A percentile compares a stretch with the other conserved stretches of the same genome.
These are phyloP conservation scores for Neofusicoccum sp. DNA, from an alignment of 2,329 filamentous ascomycete species.

Conservation along the genomic window DNA sequence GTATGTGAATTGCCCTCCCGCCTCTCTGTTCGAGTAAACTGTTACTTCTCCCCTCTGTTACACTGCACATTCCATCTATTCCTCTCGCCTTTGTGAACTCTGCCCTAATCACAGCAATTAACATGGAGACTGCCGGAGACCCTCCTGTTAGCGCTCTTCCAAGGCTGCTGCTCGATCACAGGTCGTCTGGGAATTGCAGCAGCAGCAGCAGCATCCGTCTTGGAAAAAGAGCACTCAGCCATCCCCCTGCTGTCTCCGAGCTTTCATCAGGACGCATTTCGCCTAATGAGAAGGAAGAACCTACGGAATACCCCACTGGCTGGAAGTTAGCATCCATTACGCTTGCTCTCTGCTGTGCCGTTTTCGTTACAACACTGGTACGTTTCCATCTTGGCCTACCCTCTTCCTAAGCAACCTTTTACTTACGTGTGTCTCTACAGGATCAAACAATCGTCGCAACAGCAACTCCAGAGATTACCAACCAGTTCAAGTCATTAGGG, in stretches of 20 bases:
- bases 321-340: constrained; percentile 27
- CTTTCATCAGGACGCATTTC: not conserved
- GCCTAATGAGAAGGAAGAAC: not conserved
- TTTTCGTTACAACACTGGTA: constrained; percentile 34
- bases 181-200: not conserved
- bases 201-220: constrained; percentile 3
- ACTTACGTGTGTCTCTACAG: not conserved
- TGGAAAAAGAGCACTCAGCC: constrained; percentile 1
- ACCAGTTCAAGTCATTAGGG: constrained; percentile 26
- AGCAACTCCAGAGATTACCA: constrained; percentile 30
- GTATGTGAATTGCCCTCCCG: not conserved
- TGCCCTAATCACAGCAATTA: not conserved
- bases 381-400: constrained; percentile 8
- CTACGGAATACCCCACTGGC: constrained; percentile 23
- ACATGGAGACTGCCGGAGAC: not conserved
- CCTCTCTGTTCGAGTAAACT: not conserved
- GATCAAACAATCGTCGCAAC: constrained; percentile 28
- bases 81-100: no score
- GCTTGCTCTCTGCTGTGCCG: constrained; percentile 28
- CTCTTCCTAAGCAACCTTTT: not conserved
- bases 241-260: constrained; percentile 1
- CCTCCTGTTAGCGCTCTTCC: not conserved
- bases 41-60: not conserved
- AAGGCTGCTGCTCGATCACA: not conserved
- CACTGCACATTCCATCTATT: not conserved